Percentiles rank a stretch among this genome's conserved stretches.
Conservation (phyloP, 1,284 basidiomycete genomes). For the Spongispora temasekensis region DNA sequence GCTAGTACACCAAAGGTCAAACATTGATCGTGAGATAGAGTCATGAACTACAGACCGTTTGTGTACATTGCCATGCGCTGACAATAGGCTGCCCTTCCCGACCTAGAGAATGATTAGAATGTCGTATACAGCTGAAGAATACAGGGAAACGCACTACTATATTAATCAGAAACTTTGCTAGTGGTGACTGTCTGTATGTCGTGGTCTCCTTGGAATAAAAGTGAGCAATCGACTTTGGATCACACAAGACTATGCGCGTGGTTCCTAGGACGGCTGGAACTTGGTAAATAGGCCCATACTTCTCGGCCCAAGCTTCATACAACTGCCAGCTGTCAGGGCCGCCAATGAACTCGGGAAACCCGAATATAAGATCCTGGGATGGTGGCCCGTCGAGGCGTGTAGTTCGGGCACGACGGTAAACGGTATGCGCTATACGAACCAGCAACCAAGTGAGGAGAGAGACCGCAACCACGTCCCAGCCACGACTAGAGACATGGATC, state of each 20-base stretch:
- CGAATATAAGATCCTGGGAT: slow-evolving; percentile 40
- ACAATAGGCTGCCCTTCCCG: slow-evolving; percentile 13
- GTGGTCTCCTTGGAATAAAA: slow-evolving; percentile 55
- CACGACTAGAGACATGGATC: neutral
- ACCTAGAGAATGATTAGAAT: slow-evolving; percentile 5
- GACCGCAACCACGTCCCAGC: slow-evolving; percentile 8
- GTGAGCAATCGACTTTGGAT: slow-evolving; percentile 56
- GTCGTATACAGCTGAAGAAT: neutral
- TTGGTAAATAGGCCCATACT: slow-evolving; percentile 51
- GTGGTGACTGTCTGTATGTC: slow-evolving; percentile 45
- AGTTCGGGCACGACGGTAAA: slow-evolving; percentile 11
- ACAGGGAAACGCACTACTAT: slow-evolving; percentile 42
- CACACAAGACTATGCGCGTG: slow-evolving; percentile 47
- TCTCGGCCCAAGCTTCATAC: slow-evolving; percentile 45
- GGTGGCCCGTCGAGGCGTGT: slow-evolving; percentile 39
- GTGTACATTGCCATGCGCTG: slow-evolving; percentile 20
- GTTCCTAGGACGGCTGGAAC: slow-evolving; percentile 47
- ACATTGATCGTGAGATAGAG: too few relatives aligned
- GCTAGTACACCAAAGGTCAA: slow-evolving; percentile 29
- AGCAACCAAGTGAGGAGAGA: slow-evolving; percentile 23
- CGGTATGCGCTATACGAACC: slow-evolving; percentile 12
- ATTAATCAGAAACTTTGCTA: slow-evolving; percentile 43
- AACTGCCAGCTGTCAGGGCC: slow-evolving; percentile 32
- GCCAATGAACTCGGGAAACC: slow-evolving; percentile 33
- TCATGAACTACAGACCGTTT: slow-evolving; percentile 10